Evolutionary conservation across 1,139 yeast species (phyloP), one percentile per base, ranked within the genome.

Genomic region (Hyphopichia buzzinii): DNA sequence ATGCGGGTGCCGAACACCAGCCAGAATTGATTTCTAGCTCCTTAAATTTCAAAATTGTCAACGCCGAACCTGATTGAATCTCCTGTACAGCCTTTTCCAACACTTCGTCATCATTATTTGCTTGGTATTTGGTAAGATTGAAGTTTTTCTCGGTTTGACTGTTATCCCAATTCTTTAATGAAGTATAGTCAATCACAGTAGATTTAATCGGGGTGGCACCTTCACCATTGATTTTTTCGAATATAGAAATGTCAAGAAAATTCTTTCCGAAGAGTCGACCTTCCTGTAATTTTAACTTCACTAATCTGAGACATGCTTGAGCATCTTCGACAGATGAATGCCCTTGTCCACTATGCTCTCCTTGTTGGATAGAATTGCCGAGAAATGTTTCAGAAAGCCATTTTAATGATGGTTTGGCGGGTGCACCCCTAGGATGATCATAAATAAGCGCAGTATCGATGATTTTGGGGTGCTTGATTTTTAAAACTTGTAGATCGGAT

Each of bases 321-420:
- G 96, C 86, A 55, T 92, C 98, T 54, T 88, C 96, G 2, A 83
- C 72, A 0, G 97, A 84, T 32, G 92, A 86, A 59, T 92, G 98
- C 3, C 96, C 96, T 1, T 57, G 49, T 1, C 71, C 68, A 17
- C 71, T 68, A 16, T 62, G 62, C 38, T 72, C 77, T 4, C 75
- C 75, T 16, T 43, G 40, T 57, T 92, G 97, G 34, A 92, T 90
- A 0, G 59, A 62, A 35, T 77, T 62, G 13, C 67, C 61, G 30
- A 90, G 63, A 52, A 70, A 76, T 42, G 69, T 74, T 8, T 68
- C 62, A 2, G 90, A 71, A 14, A 92, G 64, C 71, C 82, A 81
- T 52, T 74, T 79, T 43, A 92, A 68, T 0, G 95, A 77, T 1
- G 96, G 94, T 50, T 81, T 84, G 46, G 74, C 74, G 0, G 95